Evolutionary conservation across 257 asterid genomes (phyloP), one percentile per base, ranked within the genome.

Genomic region (Nemophila menziesii): DNA sequence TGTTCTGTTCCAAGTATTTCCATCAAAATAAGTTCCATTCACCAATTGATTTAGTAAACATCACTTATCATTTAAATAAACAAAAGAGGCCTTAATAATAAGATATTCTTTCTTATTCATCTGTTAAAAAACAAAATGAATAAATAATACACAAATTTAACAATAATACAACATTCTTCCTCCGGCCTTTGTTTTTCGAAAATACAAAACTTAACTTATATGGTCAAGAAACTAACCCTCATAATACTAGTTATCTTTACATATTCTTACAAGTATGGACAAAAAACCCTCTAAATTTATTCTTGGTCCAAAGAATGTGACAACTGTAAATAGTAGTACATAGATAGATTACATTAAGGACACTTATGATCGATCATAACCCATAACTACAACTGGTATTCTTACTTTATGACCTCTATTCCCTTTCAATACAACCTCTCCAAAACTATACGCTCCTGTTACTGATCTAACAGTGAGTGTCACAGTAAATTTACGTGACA

Each of bases 331-430:
- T 11, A 4, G 33, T 24, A 9, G 33, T n/a, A 44, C 49, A 34
- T 44, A 26, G 18, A 13, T 18, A 40, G 27, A 17, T 47, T 33
- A 44, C 41, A n/a, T n/a, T 27, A 20, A 23, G 5, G 58, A 44
- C 13, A 17, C 42, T 58, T 72, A n/a, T n/a, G n/a, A 84, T 56
- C 78, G 80, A 18, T 77, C 26, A 38, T 69, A 79, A 21, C 94
- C 94, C 93, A 79, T 72, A 5, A 83, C 92, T 43, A 69, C 94
- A 8, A 90, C 92, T 0, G 94, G 99, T 43, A 90, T 67, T 59
- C 92, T 74, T 45, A 90, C 99, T 81, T 69, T 85, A 63, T 90
- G 99, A 46, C 94, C 81, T 62, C 89, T 67, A 38, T 92, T 90
- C 23, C 99, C 99, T 65, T 85, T 82, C 65, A 90, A 70, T 41